phyloP scores from a whole-genome alignment of 345 rosid genomes.

The Brassica rapa region DNA sequence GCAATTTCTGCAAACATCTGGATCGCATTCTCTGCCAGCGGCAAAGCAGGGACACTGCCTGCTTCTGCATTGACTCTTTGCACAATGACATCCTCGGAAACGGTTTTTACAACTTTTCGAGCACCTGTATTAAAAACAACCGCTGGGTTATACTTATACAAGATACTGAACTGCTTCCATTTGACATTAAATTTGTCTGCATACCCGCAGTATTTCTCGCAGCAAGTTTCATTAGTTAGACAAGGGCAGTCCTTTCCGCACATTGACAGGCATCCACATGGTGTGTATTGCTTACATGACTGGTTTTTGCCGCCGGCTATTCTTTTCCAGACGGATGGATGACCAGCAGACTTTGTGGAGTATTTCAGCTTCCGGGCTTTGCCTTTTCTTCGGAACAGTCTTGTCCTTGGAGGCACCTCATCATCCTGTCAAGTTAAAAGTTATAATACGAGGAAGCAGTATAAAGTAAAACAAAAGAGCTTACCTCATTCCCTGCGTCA shows the following conservation, averaged over 20 bases:
- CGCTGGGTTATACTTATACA: neutral
- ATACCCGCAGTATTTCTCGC: constrained; percentile 99
- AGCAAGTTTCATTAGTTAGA: constrained; percentile 82
- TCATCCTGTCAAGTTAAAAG: constrained; percentile 56
- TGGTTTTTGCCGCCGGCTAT: constrained; percentile 88
- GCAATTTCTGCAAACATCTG: constrained; percentile 98
- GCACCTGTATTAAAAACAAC: constrained; percentile 62
- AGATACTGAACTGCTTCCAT: constrained; percentile 10
- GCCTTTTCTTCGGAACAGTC: constrained; percentile 82
- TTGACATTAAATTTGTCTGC: constrained; percentile 24
- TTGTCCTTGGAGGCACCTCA: constrained; percentile 73
- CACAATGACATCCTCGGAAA: constrained; percentile 99
- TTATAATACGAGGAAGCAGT: neutral
- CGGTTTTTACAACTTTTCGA: constrained; percentile 96
- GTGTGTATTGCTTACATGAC: constrained; percentile 89
- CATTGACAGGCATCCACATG: constrained; percentile 89
- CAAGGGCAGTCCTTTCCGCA: constrained; percentile 97
- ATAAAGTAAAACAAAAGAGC: neutral
- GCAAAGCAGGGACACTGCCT: constrained; percentile 99
- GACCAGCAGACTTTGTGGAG: constrained; percentile 96
- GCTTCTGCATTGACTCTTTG: constrained; percentile 98
- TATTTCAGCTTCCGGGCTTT: constrained; percentile 89
- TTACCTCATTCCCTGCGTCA: constrained; percentile 59
- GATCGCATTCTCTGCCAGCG: constrained; percentile 99
- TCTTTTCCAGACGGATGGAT: constrained; percentile 96